Evolutionary conservation across 305 asterid genomes (phyloP), one percentile per base, ranked within the genome.

Genomic region (Andrographis paniculata): DNA sequence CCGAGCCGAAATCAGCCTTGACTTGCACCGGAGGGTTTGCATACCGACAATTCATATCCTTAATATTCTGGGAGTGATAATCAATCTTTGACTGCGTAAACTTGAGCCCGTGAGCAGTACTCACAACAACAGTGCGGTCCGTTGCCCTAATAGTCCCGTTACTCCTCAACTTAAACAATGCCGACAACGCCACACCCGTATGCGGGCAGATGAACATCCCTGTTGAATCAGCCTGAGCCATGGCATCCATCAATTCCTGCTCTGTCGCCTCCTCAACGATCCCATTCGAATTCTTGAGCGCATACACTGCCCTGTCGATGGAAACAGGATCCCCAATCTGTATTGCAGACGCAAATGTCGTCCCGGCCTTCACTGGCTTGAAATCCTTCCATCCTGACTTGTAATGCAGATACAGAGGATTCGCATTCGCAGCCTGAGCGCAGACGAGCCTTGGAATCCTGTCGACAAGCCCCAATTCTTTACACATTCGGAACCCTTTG

Each of bases 151-250:
- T 78, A 14, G 76, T 56, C 30, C 88, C 88, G 42, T 68, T 78
- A 12, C 69, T 71, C 69, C 93, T 78, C 59, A 82, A 45, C 80
- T 82, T 82, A 41, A 71, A 53, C 71, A 82, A 35, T 0, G 88
- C 93, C 24, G 75, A 58, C 69, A 82, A 57, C 37, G 93, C 93
- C 60, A 82, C 93, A 6, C 93, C 88, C 4, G 93, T 82, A 42
- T 82, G 93, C 17, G 88, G 93, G 57, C 93, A 82, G 27, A 78
- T 78, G 24, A 78, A 82, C 93, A 82, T 82, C 69, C 93, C 88
- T 1, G 93, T 78, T 1, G 93, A 82, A 42, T 82, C 93, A 1
- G 93, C 93, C 57, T 73, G 76, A 4, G 88, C 87, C 93, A 73
- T 78, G 2, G 93, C 85, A 59, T 82, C 78, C 93, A 78, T 82